Evolutionary conservation across 179 eudicot genomes (phyloP), one percentile per base, ranked within the genome.

Genomic region (Heliamphora ciliata): DNA sequence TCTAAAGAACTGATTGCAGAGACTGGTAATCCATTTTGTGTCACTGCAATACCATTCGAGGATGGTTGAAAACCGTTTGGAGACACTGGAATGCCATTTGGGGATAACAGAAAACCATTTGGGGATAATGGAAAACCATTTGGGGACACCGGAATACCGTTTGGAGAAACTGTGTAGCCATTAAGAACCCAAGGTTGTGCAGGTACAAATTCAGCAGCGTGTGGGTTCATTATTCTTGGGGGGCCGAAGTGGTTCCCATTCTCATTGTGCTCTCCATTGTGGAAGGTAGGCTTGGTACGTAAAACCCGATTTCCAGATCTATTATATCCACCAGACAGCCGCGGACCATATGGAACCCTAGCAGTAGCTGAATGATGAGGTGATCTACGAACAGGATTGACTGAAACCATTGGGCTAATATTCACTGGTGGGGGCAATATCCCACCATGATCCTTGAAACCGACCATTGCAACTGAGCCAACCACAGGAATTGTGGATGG

Each of bases 291-390:
- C 84, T 92, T 93, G 74, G 83, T 85, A 70, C 94, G 95, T 73
- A 89, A 84, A 54, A 87, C 88, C 50, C 97, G 88, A 82, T 74
- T 90, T 54, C 94, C 94, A 9, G 91, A 84, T 86, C 97, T 88
- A 82, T 87, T 91, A 70, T 86, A 93, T 55, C 88, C 94, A 52
- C 95, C 94, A 4, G 98, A 86, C 44, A 95, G 88, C 50, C 98
- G 90, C 31, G 98, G 98, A 56, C 98, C 98, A 61, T 94, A 95
- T 3, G 98, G 98, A 58, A 95, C 96, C 83, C 98, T 85, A 31
- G 98, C 89, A 54, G 98, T 91, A 63, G 98, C 98, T 51, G 98
- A 95, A 70, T 95, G 98, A 81, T 92, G 97, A 31, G 94, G 97
- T 44, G 98, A 92, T 83, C 98, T 83, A 82, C 98, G 94, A 55